Evolutionary conservation across 768 basidiomycete genomes (phyloP).

Genomic region (Amylocystis lapponica): DNA sequence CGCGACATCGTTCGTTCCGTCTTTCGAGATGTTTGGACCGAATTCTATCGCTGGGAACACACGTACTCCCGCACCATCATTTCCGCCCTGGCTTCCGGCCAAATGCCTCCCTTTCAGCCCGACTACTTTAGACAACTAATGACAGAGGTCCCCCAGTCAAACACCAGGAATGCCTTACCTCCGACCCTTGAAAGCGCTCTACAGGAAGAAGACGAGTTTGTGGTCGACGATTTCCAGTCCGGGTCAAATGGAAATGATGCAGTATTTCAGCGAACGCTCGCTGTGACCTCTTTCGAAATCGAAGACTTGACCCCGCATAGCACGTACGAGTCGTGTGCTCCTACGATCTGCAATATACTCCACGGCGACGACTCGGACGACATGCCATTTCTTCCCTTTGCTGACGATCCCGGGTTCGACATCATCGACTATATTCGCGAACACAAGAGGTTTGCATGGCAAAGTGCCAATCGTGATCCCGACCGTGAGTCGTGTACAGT

Average conservation of each 20-base stretch:
- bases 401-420: slow-evolving; percentile 54
- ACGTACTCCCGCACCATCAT: slow-evolving; percentile 14
- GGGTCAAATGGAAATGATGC: too few species aligned
- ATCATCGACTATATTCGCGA: slow-evolving; percentile 31
- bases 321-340: slow-evolving; percentile 53
- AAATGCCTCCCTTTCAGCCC: background rate
- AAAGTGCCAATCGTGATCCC: slow-evolving; percentile 29
- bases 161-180: background rate
- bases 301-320: slow-evolving; percentile 23
- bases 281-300: background rate
- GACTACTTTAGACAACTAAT: slow-evolving; percentile 7
- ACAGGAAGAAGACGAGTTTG: slow-evolving; percentile 3
- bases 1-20: slow-evolving; percentile 5
- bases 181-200: background rate
- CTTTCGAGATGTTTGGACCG: slow-evolving; percentile 18
- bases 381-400: slow-evolving; percentile 57
- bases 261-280: background rate
- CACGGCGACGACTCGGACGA: slow-evolving; percentile 52
- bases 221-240: slow-evolving; percentile 6
- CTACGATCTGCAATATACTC: slow-evolving; percentile 39
- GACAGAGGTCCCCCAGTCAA: background rate
- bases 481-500: slow-evolving; percentile 31
- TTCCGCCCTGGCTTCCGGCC: slow-evolving; percentile 4
- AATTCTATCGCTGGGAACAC: slow-evolving; percentile 22
- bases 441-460: slow-evolving; percentile 49